Percentiles rank a stretch among this genome's conserved stretches.
These are phyloP conservation scores for Nepenthes mirabilis DNA, from an alignment of 148 eudicot species.

Conservation along the genomic window DNA sequence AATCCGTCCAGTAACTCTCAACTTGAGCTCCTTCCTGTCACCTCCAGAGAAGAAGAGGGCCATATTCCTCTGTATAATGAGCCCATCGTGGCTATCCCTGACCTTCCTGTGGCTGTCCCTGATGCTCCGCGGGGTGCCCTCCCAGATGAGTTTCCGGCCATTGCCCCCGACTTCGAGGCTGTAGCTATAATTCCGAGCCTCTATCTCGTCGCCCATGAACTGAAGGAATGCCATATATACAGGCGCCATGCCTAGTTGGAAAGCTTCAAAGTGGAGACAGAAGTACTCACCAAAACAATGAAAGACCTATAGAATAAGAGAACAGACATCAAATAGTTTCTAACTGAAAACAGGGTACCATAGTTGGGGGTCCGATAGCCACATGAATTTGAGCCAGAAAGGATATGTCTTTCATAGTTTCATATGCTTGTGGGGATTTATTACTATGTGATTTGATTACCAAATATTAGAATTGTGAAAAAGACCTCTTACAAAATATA, in stretches of 20 bases:
- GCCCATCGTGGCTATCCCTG: constrained; percentile 77
- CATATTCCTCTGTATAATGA: constrained; percentile 59
- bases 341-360: too few relatives aligned
- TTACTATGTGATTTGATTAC: too few relatives aligned
- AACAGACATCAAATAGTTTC: background rate
- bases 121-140: constrained; percentile 74
- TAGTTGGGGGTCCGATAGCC: too few relatives aligned
- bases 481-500: too few relatives aligned
- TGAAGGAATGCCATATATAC: constrained; percentile 85
- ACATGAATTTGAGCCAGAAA: too few relatives aligned
- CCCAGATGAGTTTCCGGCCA: constrained; percentile 67
- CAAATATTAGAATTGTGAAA: too few relatives aligned
- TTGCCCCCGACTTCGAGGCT: constrained; percentile 83
- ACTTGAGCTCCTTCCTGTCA: constrained; percentile 58
- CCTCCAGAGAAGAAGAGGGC: constrained; percentile 67
- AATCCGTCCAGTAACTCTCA: constrained; percentile 54
- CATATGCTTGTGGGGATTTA: too few relatives aligned
- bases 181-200: constrained; percentile 69
- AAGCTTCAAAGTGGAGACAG: constrained; percentile 85
- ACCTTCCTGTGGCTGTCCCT: constrained; percentile 77
- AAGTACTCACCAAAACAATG: constrained; percentile 81
- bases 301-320: constrained; percentile 40
- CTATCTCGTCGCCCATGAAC: constrained; percentile 79
- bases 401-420: too few relatives aligned
- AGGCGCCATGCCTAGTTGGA: constrained; percentile 83